phyloP scores from a whole-genome alignment of 2,329 filamentous ascomycete genomes.

The Aureobasidium sp. region DNA sequence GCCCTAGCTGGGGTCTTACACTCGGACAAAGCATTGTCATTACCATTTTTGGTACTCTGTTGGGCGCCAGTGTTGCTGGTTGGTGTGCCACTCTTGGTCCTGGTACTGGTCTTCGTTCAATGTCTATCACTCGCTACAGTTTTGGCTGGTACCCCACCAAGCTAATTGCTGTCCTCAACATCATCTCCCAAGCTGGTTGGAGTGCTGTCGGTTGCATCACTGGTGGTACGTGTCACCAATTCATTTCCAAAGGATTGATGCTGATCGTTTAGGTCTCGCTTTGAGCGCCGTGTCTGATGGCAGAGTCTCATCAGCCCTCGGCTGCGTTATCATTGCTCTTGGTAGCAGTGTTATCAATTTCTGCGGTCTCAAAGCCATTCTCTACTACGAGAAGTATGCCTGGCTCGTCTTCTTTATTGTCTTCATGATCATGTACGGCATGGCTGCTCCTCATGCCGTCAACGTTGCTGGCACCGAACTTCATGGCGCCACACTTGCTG shows the following conservation, averaged over 20 bases:
- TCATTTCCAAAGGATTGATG: neutral
- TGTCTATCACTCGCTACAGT: conserved; percentile 40
- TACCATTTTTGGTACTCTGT: conserved; percentile 27
- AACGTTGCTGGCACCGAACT: conserved; percentile 27
- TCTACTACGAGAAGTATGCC: conserved; percentile 44
- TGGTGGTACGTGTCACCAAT: conserved; percentile 26
- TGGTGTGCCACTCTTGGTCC: conserved; percentile 31
- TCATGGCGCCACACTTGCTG: conserved; percentile 26
- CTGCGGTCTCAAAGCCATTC: conserved; percentile 38
- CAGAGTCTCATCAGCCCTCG: conserved; percentile 37
- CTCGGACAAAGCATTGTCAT: conserved; percentile 35
- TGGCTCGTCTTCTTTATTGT: conserved; percentile 44
- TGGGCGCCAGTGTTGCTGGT: conserved; percentile 28
- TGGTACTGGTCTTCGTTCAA: conserved; percentile 36
- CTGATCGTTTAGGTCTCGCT: conserved; percentile 25
- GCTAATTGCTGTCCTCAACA: conserved; percentile 41
- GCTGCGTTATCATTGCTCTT: conserved; percentile 38
- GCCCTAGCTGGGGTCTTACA: conserved; percentile 42
- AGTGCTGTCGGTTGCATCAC: conserved; percentile 38
- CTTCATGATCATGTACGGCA: conserved; percentile 42
- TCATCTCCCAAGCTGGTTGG: conserved; percentile 41
- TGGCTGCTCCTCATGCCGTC: conserved; percentile 40
- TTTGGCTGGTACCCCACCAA: conserved; percentile 47
- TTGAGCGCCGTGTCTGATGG: conserved; percentile 38
- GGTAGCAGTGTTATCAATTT: conserved; percentile 34